A percentile compares a stretch with the other conserved stretches of the same genome.
Conservation (phyloP, 2,329 filamentous ascomycete genomes). For the Tolypocladium amazonense region DNA sequence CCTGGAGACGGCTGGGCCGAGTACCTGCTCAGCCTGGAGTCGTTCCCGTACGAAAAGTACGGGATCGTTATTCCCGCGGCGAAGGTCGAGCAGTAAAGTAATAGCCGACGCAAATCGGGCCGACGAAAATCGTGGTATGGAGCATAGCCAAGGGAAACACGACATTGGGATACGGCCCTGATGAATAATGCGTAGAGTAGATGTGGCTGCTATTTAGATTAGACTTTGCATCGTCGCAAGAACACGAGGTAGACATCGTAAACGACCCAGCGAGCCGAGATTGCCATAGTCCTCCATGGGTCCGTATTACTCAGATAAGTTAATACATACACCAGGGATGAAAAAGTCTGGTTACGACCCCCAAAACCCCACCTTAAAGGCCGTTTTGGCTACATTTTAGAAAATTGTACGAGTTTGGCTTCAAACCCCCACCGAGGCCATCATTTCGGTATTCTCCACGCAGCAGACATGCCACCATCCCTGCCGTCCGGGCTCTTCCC, state of each 20-base stretch:
- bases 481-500: neutral
- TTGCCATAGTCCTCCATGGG: neutral
- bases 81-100: neutral
- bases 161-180: neutral
- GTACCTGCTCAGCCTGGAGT: constrained; percentile 36
- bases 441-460: neutral
- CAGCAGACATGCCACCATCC: neutral
- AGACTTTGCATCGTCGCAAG: neutral
- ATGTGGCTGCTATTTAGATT: neutral
- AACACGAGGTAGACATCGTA: neutral
- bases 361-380: too few relatives aligned
- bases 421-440: neutral
- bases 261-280: neutral
- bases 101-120: neutral
- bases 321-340: too few relatives aligned
- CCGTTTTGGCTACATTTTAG: too few relatives aligned
- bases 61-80: constrained; percentile 37
- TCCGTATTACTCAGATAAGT: neutral
- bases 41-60: constrained; percentile 49
- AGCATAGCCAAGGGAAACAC: neutral
- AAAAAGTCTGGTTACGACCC: too few relatives aligned
- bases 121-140: neutral
- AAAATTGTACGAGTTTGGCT: too few relatives aligned
- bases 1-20: constrained; percentile 51
- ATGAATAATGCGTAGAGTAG: neutral